Base-by-base conservation (phyloP, 2,329 filamentous ascomycete species). In the Lasiodiplodia theobromae region DNA sequence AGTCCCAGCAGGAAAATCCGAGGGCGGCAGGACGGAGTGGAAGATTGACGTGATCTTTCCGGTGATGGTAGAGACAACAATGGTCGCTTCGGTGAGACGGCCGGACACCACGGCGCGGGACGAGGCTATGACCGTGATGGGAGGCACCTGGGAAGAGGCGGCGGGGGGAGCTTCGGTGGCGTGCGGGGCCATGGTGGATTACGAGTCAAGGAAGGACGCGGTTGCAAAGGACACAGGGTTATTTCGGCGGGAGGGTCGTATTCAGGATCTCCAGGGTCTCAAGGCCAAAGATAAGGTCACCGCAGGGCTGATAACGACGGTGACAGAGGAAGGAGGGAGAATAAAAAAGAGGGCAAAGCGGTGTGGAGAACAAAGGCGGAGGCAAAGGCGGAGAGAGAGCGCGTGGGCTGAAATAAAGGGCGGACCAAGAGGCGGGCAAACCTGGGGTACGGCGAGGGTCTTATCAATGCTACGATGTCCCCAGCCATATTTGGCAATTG, bases 41-140 rank as follows among this genome's bases (percentile, higher is more conserved):
- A 90, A 88, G 70, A 97, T 87, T 2, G 90, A 89, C 54, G 91
- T 86, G 75, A 98, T 96, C 82, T 94, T 97, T 76, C 96, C 96
- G 0, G 93, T 94, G 52, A 78, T 78, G 7, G 88, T 87, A 2
- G 93, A 97, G 73, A 97, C 84, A 68, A 91, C 86, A 69, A 99
- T 89, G 14, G 94, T 97, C 69, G 93, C 95, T 23, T 94, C 90
- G 2, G 91, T 93, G 56, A 97, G 82, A 53, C 88, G 85, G 69
- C 91, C 89, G 56, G 91, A 91, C 73, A 98, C 85, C 63, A 98
- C 89, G 68, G 92, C 92, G 74, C 94, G 88, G 31, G 91, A 92
- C 1, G 96, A 98, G 69, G 91, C 91, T 69, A 98, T 86, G 69
- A 97, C 92, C 53, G 88, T 89, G 74, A 94, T 86, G 21, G 84